Conservation (phyloP, 1,284 basidiomycete species). For the Ustilago nuda region DNA sequence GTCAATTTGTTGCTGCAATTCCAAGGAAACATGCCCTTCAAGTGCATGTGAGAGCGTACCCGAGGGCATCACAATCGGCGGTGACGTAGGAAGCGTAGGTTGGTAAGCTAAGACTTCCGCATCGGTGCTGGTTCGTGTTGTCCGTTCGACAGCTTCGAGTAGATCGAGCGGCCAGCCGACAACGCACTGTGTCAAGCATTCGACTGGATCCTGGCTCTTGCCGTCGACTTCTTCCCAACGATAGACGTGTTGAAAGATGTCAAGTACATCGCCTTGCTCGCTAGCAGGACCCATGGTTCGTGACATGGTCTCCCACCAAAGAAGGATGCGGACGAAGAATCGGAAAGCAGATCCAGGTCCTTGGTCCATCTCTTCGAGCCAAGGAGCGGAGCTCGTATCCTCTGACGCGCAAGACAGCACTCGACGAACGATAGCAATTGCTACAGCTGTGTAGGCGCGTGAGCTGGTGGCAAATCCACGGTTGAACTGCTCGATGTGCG, state of each 20-base stretch:
- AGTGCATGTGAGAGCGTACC: conserved; percentile 16
- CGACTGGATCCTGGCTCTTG: conserved; percentile 9
- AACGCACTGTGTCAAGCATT: conserved; percentile 25
- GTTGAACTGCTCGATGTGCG: conserved; percentile 35
- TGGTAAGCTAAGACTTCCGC: conserved; percentile 7
- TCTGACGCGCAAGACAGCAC: not conserved
- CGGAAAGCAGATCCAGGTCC: conserved; percentile 28
- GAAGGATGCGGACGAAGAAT: conserved; percentile 25
- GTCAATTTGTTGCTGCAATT: conserved; percentile 17
- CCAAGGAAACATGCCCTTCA: conserved; percentile 9
- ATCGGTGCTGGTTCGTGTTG: conserved; percentile 2
- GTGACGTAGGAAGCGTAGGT: conserved; percentile 6
- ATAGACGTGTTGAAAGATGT: conserved; percentile 18
- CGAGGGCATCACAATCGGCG: conserved; percentile 16
- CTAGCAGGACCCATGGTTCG: conserved; percentile 28
- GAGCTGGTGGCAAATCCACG: conserved; percentile 21
- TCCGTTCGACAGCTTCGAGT: conserved; percentile 30
- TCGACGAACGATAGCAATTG: conserved; percentile 10
- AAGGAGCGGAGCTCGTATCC: not conserved
- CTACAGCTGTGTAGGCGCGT: conserved; percentile 7
- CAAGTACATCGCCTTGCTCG: conserved; percentile 12
- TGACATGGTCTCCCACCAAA: conserved; percentile 42
- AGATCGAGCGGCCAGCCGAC: conserved; percentile 35
- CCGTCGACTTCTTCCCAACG: conserved; percentile 21
- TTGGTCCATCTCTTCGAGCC: conserved; percentile 3